A percentile compares a stretch with the other conserved stretches of the same genome.
These are phyloP conservation scores for Pleurotus djamor DNA, from an alignment of 768 basidiomycete species.

Conservation along the genomic window DNA sequence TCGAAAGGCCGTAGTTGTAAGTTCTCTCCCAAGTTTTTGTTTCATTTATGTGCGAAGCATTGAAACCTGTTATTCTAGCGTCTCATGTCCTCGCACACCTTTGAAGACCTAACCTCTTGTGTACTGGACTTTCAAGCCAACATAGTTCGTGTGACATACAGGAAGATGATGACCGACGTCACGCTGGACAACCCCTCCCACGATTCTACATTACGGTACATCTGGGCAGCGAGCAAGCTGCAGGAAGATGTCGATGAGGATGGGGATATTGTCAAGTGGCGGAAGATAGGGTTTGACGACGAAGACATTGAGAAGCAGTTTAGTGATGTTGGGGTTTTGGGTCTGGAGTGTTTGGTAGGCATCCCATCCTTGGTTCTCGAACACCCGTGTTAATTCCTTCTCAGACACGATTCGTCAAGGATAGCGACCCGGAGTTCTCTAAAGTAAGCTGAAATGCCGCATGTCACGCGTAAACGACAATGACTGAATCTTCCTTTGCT, in stretches of 20 bases:
- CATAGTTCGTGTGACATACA: constrained; percentile 73
- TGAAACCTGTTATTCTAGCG: constrained; percentile 39
- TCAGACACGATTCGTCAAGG: constrained; percentile 65
- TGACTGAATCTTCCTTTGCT: constrained; percentile 11
- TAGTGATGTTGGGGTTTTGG: constrained; percentile 73
- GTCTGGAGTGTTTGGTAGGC: constrained; percentile 77
- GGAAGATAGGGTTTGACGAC: constrained; percentile 71
- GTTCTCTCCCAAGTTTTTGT: constrained; percentile 21
- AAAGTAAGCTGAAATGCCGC: constrained; percentile 42
- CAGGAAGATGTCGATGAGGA: constrained; percentile 47
- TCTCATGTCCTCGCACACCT: constrained; percentile 79
- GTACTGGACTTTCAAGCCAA: constrained; percentile 90
- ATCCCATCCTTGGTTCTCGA: background rate
- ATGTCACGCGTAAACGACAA: background rate
- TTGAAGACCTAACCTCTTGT: constrained; percentile 79
- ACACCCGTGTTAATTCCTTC: background rate
- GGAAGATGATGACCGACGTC: constrained; percentile 78
- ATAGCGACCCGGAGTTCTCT: constrained; percentile 69
- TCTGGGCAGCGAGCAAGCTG: constrained; percentile 67
- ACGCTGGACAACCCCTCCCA: constrained; percentile 64
- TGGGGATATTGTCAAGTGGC: constrained; percentile 64
- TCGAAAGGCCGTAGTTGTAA: constrained; percentile 77
- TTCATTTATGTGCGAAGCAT: background rate
- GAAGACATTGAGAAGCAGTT: constrained; percentile 80
- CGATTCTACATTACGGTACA: constrained; percentile 51